Percentiles rank a stretch among this genome's conserved stretches.
phyloP scores from a whole-genome alignment of 169 alveolate species.

The Plasmodium reichenowi region DNA sequence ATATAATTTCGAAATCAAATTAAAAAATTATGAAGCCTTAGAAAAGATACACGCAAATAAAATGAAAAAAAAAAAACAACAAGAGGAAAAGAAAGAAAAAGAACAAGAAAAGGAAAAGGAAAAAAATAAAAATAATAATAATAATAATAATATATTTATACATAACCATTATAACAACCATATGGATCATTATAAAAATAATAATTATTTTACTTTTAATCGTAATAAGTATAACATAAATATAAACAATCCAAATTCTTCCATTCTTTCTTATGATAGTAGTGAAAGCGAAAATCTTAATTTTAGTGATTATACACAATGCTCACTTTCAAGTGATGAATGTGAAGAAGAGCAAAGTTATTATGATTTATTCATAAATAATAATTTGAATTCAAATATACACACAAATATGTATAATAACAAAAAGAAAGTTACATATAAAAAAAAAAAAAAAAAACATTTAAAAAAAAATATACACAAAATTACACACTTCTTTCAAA shows the following conservation, averaged over 20 bases:
- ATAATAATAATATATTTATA: no score
- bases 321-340: conserved; percentile 34
- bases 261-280: not conserved
- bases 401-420: not conserved
- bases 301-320: conserved; percentile 39
- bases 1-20: conserved; percentile 27
- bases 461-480: no score
- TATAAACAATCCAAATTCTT: no score
- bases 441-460: not conserved
- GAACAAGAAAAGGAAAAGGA: not conserved
- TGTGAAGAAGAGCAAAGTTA: no score
- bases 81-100: no score
- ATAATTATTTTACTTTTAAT: no score
- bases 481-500: no score
- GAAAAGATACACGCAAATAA: not conserved
- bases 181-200: no score
- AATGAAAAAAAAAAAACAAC: not conserved
- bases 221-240: no score
- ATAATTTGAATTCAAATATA: no score
- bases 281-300: conserved; percentile 25
- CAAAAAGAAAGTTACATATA: not conserved
- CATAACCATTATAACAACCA: not conserved
- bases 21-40: conserved; percentile 12
- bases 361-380: no score
- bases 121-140: no score